Evolutionary conservation across 139 green algal species (phyloP).

Genomic region (Pleodorina starrii): DNA sequence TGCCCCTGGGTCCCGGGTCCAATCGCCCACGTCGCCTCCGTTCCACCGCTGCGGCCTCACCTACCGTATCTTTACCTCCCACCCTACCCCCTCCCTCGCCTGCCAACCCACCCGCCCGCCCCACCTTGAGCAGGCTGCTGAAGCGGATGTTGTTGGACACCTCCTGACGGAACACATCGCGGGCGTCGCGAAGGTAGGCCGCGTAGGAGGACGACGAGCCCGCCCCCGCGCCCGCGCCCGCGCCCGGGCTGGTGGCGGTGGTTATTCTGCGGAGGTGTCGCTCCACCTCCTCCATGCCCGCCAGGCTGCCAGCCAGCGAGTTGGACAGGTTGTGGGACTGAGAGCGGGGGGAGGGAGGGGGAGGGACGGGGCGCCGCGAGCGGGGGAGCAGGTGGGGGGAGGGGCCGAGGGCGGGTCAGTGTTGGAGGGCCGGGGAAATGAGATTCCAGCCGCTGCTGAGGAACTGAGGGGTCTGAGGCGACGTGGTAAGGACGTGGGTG

Average conservation of each 20-base stretch:
- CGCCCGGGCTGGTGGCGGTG: not conserved
- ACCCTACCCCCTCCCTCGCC: too few species aligned
- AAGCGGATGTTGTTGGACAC: conserved; percentile 61
- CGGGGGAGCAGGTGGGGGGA: too few species aligned
- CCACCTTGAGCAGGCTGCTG: conserved; percentile 67
- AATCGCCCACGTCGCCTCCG: too few species aligned
- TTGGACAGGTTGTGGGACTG: conserved; percentile 19
- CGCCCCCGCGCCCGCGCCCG: not conserved
- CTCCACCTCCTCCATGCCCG: conserved; percentile 51
- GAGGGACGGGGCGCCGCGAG: too few species aligned
- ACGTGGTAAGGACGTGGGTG: too few species aligned
- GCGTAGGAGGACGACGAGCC: conserved; percentile 4
- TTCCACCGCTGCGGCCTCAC: too few species aligned
- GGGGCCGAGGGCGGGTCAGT: too few species aligned
- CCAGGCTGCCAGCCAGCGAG: conserved; percentile 37
- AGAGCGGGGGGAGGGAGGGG: too few species aligned
- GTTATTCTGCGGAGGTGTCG: conserved; percentile 11
- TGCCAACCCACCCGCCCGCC: not conserved
- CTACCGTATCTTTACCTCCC: not conserved
- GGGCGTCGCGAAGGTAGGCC: conserved; percentile 61
- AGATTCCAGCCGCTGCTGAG: too few species aligned
- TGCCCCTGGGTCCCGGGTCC: too few species aligned
- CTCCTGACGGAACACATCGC: conserved; percentile 64
- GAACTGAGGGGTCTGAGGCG: too few species aligned
- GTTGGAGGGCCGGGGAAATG: too few species aligned